Evolutionary conservation across 305 asterid species (phyloP).

Genomic region (Rubia tinctorum): DNA sequence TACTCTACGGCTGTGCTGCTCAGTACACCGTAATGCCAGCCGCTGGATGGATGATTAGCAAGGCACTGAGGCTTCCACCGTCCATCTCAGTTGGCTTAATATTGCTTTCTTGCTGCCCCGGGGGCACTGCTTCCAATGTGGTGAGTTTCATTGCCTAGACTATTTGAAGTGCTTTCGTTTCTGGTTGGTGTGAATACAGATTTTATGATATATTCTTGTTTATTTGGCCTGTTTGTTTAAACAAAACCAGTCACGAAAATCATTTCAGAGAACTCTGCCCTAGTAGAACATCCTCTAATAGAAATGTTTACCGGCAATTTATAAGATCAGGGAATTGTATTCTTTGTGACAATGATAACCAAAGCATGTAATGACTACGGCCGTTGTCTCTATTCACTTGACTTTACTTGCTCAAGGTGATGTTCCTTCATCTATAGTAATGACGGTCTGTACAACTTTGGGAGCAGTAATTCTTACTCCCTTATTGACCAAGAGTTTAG

Average conservation of each 20-base stretch:
- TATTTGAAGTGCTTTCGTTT: neutral
- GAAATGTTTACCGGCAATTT: neutral
- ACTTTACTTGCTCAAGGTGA: constrained; percentile 86
- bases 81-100: constrained; percentile 77
- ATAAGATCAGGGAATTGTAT: neutral
- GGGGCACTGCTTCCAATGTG: constrained; percentile 96
- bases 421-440: constrained; percentile 74
- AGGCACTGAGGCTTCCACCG: constrained; percentile 65
- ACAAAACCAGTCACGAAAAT: neutral
- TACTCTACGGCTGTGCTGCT: constrained; percentile 80
- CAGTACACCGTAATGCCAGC: constrained; percentile 82
- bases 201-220: too few species aligned
- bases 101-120: constrained; percentile 86
- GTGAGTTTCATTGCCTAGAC: constrained; percentile 36
- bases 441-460: constrained; percentile 88
- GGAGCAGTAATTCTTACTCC: constrained; percentile 91
- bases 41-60: constrained; percentile 66
- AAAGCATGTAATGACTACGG: neutral
- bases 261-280: neutral
- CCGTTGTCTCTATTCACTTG: constrained; percentile 21
- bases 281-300: too few species aligned
- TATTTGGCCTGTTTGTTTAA: neutral
- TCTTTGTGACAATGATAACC: neutral
- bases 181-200: neutral
- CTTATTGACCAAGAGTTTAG: constrained; percentile 62